Conservation (phyloP, 2,329 filamentous ascomycete genomes). For the Fusarium tanahbumbuense region DNA sequence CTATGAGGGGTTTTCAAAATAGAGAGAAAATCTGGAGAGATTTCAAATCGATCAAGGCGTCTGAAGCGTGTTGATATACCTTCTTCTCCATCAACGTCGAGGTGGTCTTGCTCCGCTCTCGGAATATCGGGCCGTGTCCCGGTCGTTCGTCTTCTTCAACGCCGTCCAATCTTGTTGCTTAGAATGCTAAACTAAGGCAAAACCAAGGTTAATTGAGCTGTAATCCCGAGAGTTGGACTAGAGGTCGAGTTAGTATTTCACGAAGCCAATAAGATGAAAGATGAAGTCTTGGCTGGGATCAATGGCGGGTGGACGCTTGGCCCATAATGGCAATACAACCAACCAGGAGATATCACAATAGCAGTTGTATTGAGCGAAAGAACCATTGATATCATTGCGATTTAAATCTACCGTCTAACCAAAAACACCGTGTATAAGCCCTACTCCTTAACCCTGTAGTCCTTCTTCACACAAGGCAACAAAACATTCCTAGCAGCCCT, state of each 20-base stretch:
- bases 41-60: too few relatives aligned
- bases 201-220: background rate
- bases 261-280: background rate
- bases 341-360: background rate
- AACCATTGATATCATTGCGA: background rate
- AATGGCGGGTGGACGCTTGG: background rate
- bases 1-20: too few relatives aligned
- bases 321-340: background rate
- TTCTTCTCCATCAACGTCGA: too few relatives aligned
- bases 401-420: background rate
- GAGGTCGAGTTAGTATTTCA: background rate
- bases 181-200: slow-evolving; percentile 6
- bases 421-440: background rate
- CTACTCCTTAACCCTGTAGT: background rate
- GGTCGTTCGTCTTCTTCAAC: accelerated
- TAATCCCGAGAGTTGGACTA: background rate
- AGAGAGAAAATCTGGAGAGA: too few relatives aligned
- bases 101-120: background rate
- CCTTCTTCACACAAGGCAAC: background rate
- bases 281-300: background rate
- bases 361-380: too few relatives aligned
- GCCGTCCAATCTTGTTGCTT: background rate
- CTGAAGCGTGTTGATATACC: too few relatives aligned
- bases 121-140: background rate
- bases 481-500: slow-evolving; percentile 3